Evolutionary conservation across 2,329 filamentous ascomycete genomes (phyloP), one percentile per base, ranked within the genome.

Genomic region (Hypoxylon sp.): DNA sequence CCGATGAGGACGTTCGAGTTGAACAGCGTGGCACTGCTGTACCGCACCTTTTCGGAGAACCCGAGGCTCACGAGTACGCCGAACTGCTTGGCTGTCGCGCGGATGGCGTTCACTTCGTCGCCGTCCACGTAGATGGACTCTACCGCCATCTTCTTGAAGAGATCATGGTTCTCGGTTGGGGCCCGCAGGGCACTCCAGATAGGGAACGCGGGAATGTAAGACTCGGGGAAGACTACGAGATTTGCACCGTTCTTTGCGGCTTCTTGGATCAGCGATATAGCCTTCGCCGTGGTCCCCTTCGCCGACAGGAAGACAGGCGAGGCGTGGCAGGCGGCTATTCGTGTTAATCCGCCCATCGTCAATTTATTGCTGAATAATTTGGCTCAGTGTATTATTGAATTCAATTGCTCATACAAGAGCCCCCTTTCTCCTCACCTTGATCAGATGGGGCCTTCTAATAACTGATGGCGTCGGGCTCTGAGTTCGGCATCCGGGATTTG

Each of bases 141-240:
- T 0, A 74, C 54, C 0, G 79, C 81, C 77, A 88, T 83, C 4
- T 77, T 78, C n/a, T 79, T 76, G 74, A 87, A 88, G 56, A 87
- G 77, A 8, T 76, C 73, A 63, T 88, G 85, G 64, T 86, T 86
- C 4, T 85, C 81, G 0, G 81, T 82, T 0, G 86, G 86, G 0
- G 85, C 72, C 0, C 80, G 77, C 0, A 85, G 22, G 0, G 84
- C 77, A 20, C 81, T 83, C 86, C 86, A 88, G 20, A 86, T 61
- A 0, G 86, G 86, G 54, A 87, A 88, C 0, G 83, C 86, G 0
- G 85, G 81, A 46, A 88, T 85, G 71, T 80, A 86, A 0, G 84
- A 82, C 72, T 88, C 86, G 0, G 86, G 85, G 68, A 88, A 88
- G 30, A 86, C 82, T 11, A 88, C 81, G 2, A 88, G 76, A 22